Conservation (phyloP, 768 basidiomycete genomes). For the Kwoniella dejecticola region DNA sequence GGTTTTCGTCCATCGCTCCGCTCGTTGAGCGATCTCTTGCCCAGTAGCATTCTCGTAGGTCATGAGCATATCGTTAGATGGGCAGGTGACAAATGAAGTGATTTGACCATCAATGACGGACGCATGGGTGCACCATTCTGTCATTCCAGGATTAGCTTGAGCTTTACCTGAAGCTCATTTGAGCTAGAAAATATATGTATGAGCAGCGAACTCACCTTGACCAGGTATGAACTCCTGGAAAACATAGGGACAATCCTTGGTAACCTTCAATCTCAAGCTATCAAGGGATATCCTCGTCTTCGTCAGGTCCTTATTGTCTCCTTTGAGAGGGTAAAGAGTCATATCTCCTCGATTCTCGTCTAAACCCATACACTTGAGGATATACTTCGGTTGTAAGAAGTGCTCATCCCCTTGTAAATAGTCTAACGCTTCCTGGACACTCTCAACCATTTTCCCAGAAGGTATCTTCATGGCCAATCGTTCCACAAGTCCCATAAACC, state of each 20-base stretch:
- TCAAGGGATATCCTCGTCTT: conserved; percentile 36
- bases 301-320: conserved; percentile 40
- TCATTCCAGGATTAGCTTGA: neutral
- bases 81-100: conserved; percentile 54
- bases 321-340: conserved; percentile 47
- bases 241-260: conserved; percentile 50
- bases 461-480: conserved; percentile 47
- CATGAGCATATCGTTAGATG: conserved; percentile 57
- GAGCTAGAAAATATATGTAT: neutral
- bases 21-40: conserved; percentile 35
- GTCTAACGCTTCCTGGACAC: conserved; percentile 41
- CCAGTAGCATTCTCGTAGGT: conserved; percentile 53
- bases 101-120: conserved; percentile 51
- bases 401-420: conserved; percentile 33
- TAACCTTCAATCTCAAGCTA: conserved; percentile 37
- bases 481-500: conserved; percentile 50
- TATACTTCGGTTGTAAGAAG: conserved; percentile 33
- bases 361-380: conserved; percentile 54
- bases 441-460: conserved; percentile 39
- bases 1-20: conserved; percentile 50
- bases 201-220: conserved; percentile 36
- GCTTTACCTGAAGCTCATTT: neutral
- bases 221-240: conserved; percentile 56
- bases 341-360: conserved; percentile 55
- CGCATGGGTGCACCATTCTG: conserved; percentile 56